These are phyloP conservation scores for Endocalyx cinctus DNA, from an alignment of 2,329 filamentous ascomycete genomes.

Conservation along the genomic window DNA sequence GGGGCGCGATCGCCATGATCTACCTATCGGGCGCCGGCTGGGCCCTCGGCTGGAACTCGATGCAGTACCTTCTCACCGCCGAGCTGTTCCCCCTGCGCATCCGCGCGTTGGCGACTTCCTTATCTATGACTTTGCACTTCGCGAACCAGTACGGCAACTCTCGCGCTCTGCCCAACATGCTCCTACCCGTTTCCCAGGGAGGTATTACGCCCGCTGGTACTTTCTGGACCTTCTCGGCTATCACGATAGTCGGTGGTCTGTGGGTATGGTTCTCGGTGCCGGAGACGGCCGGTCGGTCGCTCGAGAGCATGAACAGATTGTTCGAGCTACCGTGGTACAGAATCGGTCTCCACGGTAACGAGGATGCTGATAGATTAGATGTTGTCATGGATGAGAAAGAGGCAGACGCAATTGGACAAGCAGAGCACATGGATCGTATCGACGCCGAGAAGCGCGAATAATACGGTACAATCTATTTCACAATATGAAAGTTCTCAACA, in stretches of 20 bases:
- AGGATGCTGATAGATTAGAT: slow-evolving; percentile 45
- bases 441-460: too few species aligned
- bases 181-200: slow-evolving; percentile 44
- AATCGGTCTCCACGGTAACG: slow-evolving; percentile 58
- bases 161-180: slow-evolving; percentile 71
- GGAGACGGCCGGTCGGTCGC: slow-evolving; percentile 61
- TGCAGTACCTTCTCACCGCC: slow-evolving; percentile 74
- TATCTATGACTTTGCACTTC: slow-evolving; percentile 76
- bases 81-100: slow-evolving; percentile 74
- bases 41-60: slow-evolving; percentile 69
- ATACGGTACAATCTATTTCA: too few species aligned
- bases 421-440: slow-evolving; percentile 35
- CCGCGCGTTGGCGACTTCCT: slow-evolving; percentile 63
- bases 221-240: slow-evolving; percentile 69
- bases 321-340: slow-evolving; percentile 71
- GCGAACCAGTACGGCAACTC: slow-evolving; percentile 75
- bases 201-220: slow-evolving; percentile 60
- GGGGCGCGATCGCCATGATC: slow-evolving; percentile 68
- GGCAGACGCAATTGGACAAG: slow-evolving; percentile 27
- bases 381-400: slow-evolving; percentile 40
- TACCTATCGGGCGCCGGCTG: slow-evolving; percentile 66
- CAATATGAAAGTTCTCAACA: too few species aligned
- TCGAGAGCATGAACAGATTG: slow-evolving; percentile 67
- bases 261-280: slow-evolving; percentile 73
- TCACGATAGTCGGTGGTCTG: slow-evolving; percentile 62